phyloP scores from a whole-genome alignment of 2,329 filamentous ascomycete genomes.

The Teratosphaeria gauchensis region DNA sequence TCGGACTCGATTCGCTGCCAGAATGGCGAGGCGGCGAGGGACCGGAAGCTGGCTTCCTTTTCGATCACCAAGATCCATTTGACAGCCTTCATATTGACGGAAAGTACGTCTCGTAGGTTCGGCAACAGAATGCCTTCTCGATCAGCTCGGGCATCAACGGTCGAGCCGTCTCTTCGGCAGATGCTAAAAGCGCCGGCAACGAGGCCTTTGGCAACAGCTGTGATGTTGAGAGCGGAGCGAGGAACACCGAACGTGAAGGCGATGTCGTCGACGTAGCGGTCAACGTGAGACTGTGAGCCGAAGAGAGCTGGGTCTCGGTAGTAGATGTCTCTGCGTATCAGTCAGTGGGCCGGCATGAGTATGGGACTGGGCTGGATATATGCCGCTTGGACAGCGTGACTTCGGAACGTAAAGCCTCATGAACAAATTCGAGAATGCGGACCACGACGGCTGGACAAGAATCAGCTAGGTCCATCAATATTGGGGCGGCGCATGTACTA shows the following conservation, averaged over 20 bases:
- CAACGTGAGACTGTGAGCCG: conserved; percentile 56
- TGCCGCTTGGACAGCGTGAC: conserved; percentile 47
- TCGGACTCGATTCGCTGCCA: conserved; percentile 42
- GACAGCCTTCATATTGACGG: conserved; percentile 40
- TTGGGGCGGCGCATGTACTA: conserved; percentile 26
- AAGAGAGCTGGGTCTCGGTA: conserved; percentile 70
- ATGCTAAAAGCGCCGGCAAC: conserved; percentile 51
- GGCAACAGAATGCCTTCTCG: conserved; percentile 54
- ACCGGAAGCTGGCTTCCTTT: conserved; percentile 74
- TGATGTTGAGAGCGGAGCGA: conserved; percentile 59
- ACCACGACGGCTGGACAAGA: conserved; percentile 39
- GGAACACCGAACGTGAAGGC: conserved; percentile 58
- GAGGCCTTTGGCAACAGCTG: conserved; percentile 64
- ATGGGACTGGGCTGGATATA: background rate
- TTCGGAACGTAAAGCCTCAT: conserved; percentile 40
- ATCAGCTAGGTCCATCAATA: background rate
- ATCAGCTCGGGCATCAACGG: conserved; percentile 30
- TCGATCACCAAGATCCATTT: conserved; percentile 66
- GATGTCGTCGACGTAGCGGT: conserved; percentile 64
- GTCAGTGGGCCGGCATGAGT: background rate
- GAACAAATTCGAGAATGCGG: conserved; percentile 47
- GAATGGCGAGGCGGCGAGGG: conserved; percentile 49
- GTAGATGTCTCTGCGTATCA: conserved; percentile 57
- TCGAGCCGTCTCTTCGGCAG: conserved; percentile 35
- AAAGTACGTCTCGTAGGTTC: conserved; percentile 38